Base-by-base conservation (phyloP, 345 rosid species). In the Populus simonii region DNA sequence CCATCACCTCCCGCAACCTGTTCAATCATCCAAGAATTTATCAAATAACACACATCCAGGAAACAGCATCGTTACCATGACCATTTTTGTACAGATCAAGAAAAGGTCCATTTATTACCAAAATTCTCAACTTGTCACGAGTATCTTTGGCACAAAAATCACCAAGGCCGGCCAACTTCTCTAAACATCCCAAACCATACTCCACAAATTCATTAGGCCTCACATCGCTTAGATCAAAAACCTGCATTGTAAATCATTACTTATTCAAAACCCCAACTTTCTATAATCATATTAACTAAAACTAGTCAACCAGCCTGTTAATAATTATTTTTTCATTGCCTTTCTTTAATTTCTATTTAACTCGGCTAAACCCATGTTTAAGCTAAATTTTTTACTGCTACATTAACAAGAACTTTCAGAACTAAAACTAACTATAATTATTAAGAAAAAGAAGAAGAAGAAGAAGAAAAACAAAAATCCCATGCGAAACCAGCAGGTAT, bases 1-100 rank as follows among this genome's bases (percentile, higher is more conserved):
- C 99, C 99, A 90, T 96, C 99, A 81, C 99, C 99, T 86, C 99
- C 97, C 20, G 97, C 98, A 86, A 96, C 99, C 98, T 96, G 84
- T 84, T 80, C 79, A 77, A 47, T 68, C 74, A 83, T 68, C 79
- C 84, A 71, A 82, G 66, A 73, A 63, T 29, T 45, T 76, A 22
- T 71, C 43, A 39, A 39, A n/a, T 23, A 10, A 23, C 25, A 10
- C 63, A n/a, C 6, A n/a, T 9, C 23, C 63, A 59, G 11, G 27
- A 10, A n/a, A 59, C 4, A 25, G 29, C 6, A 2, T 59, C 63
- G 11, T 59, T 23, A 59, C 25, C 63, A 59, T 39, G 38, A 75
- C 76, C 22, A 62, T 63, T 36, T 5, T 35, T 53, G 55, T 4
- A 38, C 29, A 29, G 23, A 23, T 69, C 47, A 70, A 41, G 29